A percentile compares a stretch with the other conserved stretches of the same genome.
phyloP scores from a whole-genome alignment of 2,329 filamentous ascomycete species.

The Alternaria angustiovoidea region DNA sequence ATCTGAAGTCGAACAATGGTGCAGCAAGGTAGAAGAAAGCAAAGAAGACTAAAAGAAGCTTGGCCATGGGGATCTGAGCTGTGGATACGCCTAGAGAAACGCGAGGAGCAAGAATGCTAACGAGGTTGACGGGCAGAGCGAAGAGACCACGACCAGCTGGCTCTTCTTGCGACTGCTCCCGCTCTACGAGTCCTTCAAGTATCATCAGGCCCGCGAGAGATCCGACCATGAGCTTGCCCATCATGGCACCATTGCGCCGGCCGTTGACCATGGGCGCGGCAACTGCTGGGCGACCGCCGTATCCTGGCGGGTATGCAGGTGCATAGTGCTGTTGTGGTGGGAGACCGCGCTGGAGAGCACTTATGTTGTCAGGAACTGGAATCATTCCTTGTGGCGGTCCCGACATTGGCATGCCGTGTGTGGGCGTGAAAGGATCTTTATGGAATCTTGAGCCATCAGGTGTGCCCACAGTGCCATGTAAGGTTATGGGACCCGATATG shows the following conservation, averaged over 20 bases:
- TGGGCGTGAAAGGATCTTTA: constrained; percentile 47
- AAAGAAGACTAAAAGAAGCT: constrained; percentile 61
- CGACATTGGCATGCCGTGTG: constrained; percentile 37
- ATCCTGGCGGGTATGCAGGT: constrained; percentile 45
- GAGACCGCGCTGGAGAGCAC: constrained; percentile 49
- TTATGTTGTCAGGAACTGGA: constrained; percentile 53
- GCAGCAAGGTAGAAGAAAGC: constrained; percentile 65
- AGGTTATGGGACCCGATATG: constrained; percentile 58
- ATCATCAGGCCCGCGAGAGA: constrained; percentile 93
- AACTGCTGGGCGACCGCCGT: constrained; percentile 32
- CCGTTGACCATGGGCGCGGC: constrained; percentile 51
- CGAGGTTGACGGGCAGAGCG: constrained; percentile 51
- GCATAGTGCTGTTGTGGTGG: constrained; percentile 50
- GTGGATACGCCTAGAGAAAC: constrained; percentile 43
- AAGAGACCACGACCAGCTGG: constrained; percentile 53
- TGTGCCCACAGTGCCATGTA: constrained; percentile 41
- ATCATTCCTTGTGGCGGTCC: constrained; percentile 53
- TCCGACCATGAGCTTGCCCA: constrained; percentile 88
- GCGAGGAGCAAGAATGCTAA: constrained; percentile 40
- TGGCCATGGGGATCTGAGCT: constrained; percentile 55
- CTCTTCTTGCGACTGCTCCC: constrained; percentile 63
- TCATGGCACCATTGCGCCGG: constrained; percentile 58
- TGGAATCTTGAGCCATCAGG: constrained; percentile 49
- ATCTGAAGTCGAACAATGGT: constrained; percentile 65
- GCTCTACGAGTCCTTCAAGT: constrained; percentile 77